These are phyloP conservation scores for Mycena alexandri DNA, from an alignment of 768 basidiomycete species.

Conservation along the genomic window DNA sequence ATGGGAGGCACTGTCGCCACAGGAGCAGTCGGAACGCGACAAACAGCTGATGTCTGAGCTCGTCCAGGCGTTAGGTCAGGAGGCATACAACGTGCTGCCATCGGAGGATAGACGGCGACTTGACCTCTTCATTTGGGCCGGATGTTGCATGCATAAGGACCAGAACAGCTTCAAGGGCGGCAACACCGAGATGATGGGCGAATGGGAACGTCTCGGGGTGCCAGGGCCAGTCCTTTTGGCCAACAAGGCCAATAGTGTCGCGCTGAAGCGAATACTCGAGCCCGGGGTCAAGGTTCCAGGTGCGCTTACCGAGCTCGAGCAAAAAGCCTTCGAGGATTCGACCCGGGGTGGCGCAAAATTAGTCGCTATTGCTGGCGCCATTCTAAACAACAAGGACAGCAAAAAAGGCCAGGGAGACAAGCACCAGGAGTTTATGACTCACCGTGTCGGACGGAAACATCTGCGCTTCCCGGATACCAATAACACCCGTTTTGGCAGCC, in stretches of 20 bases:
- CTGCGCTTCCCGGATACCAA: background rate
- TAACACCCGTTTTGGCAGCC: background rate
- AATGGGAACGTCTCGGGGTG: no score
- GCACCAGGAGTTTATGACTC: background rate
- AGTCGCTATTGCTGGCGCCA: background rate
- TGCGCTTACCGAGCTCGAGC: background rate
- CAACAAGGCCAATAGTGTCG: no score
- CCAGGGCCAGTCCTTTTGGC: no score
- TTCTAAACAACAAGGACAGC: background rate
- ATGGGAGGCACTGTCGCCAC: no score
- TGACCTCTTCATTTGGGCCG: background rate
- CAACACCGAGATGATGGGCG: background rate
- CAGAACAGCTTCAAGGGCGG: background rate
- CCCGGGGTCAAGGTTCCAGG: background rate
- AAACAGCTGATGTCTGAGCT: background rate
- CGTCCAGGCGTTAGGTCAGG: background rate
- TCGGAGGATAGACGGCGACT: background rate
- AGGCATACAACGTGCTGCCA: background rate
- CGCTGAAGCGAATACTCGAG: no score
- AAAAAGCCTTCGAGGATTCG: background rate
- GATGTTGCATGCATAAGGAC: no score
- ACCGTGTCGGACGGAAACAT: background rate
- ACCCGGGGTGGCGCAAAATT: background rate
- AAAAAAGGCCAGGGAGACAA: background rate
- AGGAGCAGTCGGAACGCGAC: no score